Conservation (phyloP, 371 early-diverging fungal genomes). For the Saksenaea vasiformis region DNA sequence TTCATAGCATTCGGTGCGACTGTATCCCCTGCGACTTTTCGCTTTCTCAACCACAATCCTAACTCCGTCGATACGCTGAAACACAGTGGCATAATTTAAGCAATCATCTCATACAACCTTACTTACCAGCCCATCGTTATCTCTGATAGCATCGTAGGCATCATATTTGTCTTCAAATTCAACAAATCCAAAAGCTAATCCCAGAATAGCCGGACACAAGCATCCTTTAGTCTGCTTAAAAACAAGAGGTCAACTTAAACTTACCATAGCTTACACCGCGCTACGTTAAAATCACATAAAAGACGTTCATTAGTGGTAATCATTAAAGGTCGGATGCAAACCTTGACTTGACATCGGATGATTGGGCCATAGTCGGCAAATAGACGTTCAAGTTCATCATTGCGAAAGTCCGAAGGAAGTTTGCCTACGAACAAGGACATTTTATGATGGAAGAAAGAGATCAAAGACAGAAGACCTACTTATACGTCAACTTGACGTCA, state of each 20-base stretch:
- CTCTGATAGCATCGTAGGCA: conserved; percentile 70
- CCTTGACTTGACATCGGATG: conserved; percentile 69
- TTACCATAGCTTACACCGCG: background rate
- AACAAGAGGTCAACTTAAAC: background rate
- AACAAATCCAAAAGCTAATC: conserved; percentile 57
- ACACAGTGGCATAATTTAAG: background rate
- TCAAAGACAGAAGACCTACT: background rate
- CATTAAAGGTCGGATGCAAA: conserved; percentile 25
- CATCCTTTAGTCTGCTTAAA: background rate
- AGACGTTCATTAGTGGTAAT: background rate
- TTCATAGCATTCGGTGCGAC: conserved; percentile 66
- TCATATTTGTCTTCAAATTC: conserved; percentile 69
- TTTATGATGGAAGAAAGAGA: background rate
- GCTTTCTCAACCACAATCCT: conserved; percentile 64
- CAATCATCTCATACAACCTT: background rate
- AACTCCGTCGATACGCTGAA: background rate
- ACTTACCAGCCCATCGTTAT: conserved; percentile 55
- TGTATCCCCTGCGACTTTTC: conserved; percentile 54
- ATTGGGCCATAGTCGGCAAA: conserved; percentile 77
- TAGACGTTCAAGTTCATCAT: conserved; percentile 69
- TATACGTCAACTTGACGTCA: no score
- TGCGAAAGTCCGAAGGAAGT: conserved; percentile 57
- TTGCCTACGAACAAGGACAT: conserved; percentile 63
- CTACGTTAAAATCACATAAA: conserved; percentile 15
- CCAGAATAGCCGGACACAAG: background rate